A percentile compares a stretch with the other conserved stretches of the same genome.
phyloP scores from a whole-genome alignment of 345 rosid genomes.

The Barbarea vulgaris region DNA sequence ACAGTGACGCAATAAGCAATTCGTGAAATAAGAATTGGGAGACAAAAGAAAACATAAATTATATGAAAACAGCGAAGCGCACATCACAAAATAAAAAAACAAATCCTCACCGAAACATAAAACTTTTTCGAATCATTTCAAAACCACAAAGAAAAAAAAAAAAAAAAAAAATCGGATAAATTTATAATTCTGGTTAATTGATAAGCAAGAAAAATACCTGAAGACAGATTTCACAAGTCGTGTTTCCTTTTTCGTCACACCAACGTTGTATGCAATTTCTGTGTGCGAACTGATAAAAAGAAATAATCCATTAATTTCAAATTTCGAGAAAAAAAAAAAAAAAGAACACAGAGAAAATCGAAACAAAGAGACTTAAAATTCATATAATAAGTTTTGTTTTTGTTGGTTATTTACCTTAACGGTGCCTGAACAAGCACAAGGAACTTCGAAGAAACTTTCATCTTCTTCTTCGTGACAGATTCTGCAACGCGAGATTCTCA shows the following conservation, averaged over 20 bases:
- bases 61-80: conserved; percentile 36
- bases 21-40: conserved; percentile 23
- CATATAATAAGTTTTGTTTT: neutral
- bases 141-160: neutral
- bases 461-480: conserved; percentile 90
- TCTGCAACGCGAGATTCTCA: conserved; percentile 57
- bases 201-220: conserved; percentile 51
- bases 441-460: conserved; percentile 82
- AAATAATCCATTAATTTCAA: neutral
- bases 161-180: neutral
- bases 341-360: neutral
- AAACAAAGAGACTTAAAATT: neutral
- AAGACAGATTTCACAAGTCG: conserved; percentile 91
- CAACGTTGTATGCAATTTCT: conserved; percentile 97
- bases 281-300: conserved; percentile 40
- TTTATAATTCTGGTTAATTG: neutral
- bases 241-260: conserved; percentile 97
- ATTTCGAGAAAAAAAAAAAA: too few relatives aligned
- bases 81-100: conserved; percentile 15
- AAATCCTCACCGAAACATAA: neutral
- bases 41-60: neutral
- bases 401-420: conserved; percentile 56
- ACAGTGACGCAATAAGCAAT: conserved; percentile 29
- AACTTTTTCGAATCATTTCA: neutral
- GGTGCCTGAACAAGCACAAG: conserved; percentile 95